Evolutionary conservation across 2,329 filamentous ascomycete genomes (phyloP), one percentile per base, ranked within the genome.

Genomic region (Trichoderma koningiopsis): DNA sequence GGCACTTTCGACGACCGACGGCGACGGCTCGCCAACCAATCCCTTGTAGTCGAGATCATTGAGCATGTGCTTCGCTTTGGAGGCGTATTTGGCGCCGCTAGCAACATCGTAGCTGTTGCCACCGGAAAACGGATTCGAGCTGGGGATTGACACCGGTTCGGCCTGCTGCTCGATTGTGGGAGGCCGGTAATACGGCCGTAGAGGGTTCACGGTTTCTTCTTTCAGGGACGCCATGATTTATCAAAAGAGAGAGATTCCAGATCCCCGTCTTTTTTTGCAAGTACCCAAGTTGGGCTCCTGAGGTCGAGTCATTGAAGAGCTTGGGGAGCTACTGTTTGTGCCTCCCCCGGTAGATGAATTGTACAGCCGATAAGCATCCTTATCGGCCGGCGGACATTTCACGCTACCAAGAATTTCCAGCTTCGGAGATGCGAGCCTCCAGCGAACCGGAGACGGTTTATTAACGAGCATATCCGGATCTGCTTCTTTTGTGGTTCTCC

Each of bases 41-140:
- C 94, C 92, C 73, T 92, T 91, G 84, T 97, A 97, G 82, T 98
- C 95, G 72, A 98, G 86, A 77, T 98, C 95, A 64, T 91, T 90
- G 71, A 97, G 89, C 71, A 97, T 91, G 78, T 96, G 91, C 79
- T 94, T 92, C 72, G 94, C 93, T 76, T 92, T 88, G 70, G 79
- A 77, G 70, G 78, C 78, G 70, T 80, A 80, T 65, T 74, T 71
- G 40, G 76, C 75, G 61, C 72, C 77, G 70, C 72, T 77, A 62
- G 76, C 75, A 47, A 81, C 80, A 74, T 82, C 79, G 81, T 83
- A 82, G 74, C 79, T 74, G 70, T 75, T 55, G 74, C 78, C 78
- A 68, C 81, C 79, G 56, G 82, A 77, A 75, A 84, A 84, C 58
- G 83, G 83, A 71, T 82, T 83, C 58, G 84, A 81, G 65, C 77